A percentile compares a stretch with the other conserved stretches of the same genome.
Conservation (phyloP, 352 stramenopile species). For the Pythium scleroteichum region DNA sequence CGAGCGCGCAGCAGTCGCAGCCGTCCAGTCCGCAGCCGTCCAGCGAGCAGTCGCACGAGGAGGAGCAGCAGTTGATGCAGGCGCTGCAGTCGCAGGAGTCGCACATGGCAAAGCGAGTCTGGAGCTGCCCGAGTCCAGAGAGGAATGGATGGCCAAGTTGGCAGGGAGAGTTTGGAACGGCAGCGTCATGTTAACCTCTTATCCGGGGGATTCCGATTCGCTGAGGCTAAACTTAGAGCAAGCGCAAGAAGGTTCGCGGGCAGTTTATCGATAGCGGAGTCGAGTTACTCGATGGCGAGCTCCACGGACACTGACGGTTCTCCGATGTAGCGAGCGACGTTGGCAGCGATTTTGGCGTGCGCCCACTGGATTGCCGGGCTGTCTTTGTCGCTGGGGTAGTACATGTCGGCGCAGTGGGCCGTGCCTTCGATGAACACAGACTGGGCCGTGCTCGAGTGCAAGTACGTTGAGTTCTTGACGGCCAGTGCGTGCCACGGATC, state of each 20-base stretch:
- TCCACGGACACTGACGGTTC: constrained; percentile 4
- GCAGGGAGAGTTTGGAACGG: no score
- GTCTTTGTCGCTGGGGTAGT: constrained; percentile 62
- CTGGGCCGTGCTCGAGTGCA: constrained; percentile 55
- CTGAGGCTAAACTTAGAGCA: no score
- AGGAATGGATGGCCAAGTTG: no score
- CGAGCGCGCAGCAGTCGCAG: constrained; percentile 15
- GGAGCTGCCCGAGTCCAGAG: neutral
- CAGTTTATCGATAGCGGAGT: no score
- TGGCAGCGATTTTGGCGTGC: constrained; percentile 58
- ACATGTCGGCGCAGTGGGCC: constrained; percentile 84
- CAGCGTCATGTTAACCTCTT: no score
- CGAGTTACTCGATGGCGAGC: constrained; percentile 21
- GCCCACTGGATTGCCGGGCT: constrained; percentile 60
- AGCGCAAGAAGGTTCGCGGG: no score
- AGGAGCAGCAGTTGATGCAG: neutral
- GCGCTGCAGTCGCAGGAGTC: constrained; percentile 11
- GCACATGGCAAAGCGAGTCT: constrained; percentile 3
- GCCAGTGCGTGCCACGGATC: constrained; percentile 85
- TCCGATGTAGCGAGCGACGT: constrained; percentile 47
- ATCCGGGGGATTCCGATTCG: no score
- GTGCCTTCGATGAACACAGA: constrained; percentile 82
- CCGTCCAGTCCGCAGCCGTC: constrained; percentile 12
- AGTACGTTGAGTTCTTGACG: constrained; percentile 64
- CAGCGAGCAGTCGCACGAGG: constrained; percentile 1